Base-by-base conservation (phyloP, 257 asterid genomes). In the Nemophila menziesii region DNA sequence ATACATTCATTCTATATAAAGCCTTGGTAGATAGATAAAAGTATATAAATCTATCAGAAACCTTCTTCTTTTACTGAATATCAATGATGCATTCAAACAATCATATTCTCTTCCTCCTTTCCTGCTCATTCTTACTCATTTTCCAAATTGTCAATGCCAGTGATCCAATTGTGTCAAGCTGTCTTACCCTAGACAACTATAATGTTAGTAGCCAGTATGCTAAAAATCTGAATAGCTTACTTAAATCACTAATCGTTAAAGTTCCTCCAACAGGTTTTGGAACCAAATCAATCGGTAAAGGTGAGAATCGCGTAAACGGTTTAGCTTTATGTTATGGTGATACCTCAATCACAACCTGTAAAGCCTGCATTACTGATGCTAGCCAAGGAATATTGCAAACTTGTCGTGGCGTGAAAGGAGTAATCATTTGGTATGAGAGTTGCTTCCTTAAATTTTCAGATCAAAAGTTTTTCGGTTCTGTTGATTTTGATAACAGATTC, bases 281-380 rank as follows among this genome's bases (percentile, higher is more conserved):
- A 16, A 43, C 22, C 0, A 50, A 56, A 24, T 52, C 72, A 0
- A 42, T 37, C 0, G 72, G 75, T 36, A 58, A 24, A 24, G 14
- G 47, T 41, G 45, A 20, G 0, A 41, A 61, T 52, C 64, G 29
- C 41, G 56, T 50, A 3, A 23, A 49, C 24, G 75, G 67, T 12
- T 61, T 72, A 38, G 52, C 75, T 41, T 65, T 67, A 23, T 72
- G 79, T 20, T 67, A 72, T 0, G 72, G 75, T 0, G 79, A 72
- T 38, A 46, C 54, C 48, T 33, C 67, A 0, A 11, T 45, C 8
- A 14, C 27, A 0, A 48, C 50, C 44, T 72, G 79, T 5, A 19
- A 38, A 11, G 7, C 72, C 1, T 72, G 79, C 22, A 56, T 72
- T 4, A 49, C 9, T 21, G 58, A 54, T 43, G 79, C 75, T 0